Evolutionary conservation across 306 rosid species (phyloP).

Genomic region (Mimosa pudica): DNA sequence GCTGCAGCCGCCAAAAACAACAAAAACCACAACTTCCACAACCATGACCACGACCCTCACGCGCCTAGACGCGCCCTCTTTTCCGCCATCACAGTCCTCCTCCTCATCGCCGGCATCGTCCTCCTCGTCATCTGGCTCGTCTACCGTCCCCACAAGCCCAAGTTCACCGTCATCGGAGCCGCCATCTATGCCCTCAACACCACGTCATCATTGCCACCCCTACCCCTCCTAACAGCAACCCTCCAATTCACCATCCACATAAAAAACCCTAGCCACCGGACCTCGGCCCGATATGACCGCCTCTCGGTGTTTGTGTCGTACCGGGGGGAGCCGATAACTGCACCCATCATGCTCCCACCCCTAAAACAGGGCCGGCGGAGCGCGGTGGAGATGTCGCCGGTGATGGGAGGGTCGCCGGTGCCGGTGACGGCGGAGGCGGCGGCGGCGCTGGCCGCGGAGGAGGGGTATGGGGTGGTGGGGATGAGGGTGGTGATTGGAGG

Average conservation of each 20-base stretch:
- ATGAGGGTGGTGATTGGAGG: constrained; percentile 65
- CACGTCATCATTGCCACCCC: constrained; percentile 48
- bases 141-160: constrained; percentile 75
- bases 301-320: constrained; percentile 60
- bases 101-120: constrained; percentile 59
- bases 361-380: constrained; percentile 47
- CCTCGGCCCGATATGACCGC: constrained; percentile 66
- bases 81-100: constrained; percentile 58
- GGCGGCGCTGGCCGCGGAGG: constrained; percentile 55
- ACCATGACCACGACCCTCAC: neutral
- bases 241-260: constrained; percentile 75
- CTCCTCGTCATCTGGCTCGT: constrained; percentile 72
- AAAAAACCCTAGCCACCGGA: constrained; percentile 74
- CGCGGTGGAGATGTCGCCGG: constrained; percentile 62
- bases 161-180: constrained; percentile 58
- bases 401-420: constrained; percentile 64
- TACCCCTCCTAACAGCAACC: constrained; percentile 56
- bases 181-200: constrained; percentile 68
- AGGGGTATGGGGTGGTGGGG: constrained; percentile 61
- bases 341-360: constrained; percentile 62
- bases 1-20: too few relatives aligned
- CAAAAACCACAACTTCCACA: neutral
- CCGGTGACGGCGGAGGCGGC: constrained; percentile 60
- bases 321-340: constrained; percentile 65
- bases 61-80: constrained; percentile 45